A percentile compares a stretch with the other conserved stretches of the same genome.
phyloP scores from a whole-genome alignment of 2,329 filamentous ascomycete species.

The Colletotrichum chlorophyti region DNA sequence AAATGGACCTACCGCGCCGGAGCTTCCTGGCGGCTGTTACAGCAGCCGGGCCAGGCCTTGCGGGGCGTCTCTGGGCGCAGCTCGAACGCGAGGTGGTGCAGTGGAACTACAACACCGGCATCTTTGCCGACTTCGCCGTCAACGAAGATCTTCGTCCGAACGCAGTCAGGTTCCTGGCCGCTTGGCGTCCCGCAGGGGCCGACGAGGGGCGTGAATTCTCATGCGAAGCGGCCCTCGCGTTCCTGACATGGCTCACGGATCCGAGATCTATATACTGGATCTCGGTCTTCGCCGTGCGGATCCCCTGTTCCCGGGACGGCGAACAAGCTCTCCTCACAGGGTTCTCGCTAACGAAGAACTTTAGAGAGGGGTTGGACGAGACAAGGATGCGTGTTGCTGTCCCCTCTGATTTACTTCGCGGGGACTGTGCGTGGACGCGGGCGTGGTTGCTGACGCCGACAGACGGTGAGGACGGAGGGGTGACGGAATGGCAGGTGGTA shows the following conservation, averaged over 20 bases:
- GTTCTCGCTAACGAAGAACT: neutral
- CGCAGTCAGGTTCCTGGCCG: neutral
- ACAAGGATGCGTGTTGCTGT: neutral
- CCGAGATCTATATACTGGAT: slow-evolving; percentile 11
- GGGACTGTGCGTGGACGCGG: slow-evolving; percentile 6
- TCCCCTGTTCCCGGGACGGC: neutral
- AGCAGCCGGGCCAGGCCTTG: neutral
- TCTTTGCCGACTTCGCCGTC: neutral
- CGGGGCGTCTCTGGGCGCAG: neutral
- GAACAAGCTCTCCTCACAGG: neutral
- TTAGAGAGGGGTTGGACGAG: neutral
- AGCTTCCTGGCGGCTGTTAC: neutral
- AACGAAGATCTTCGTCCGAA: neutral
- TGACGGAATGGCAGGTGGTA: neutral
- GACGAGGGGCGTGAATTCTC: neutral
- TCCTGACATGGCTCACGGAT: slow-evolving; percentile 13
- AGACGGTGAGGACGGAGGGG: neutral
- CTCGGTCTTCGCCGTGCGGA: neutral
- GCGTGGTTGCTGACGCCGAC: slow-evolving; percentile 1
- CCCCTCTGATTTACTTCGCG: neutral
- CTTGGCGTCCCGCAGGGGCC: neutral
- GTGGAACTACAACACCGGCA: slow-evolving; percentile 8
- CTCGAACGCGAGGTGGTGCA: slow-evolving; percentile 1
- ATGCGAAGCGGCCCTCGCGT: neutral
- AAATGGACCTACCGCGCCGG: neutral